A percentile compares a stretch with the other conserved stretches of the same genome.
These are phyloP conservation scores for Xylariomycetidae sp. DNA, from an alignment of 2,329 filamentous ascomycete genomes.

Conservation along the genomic window DNA sequence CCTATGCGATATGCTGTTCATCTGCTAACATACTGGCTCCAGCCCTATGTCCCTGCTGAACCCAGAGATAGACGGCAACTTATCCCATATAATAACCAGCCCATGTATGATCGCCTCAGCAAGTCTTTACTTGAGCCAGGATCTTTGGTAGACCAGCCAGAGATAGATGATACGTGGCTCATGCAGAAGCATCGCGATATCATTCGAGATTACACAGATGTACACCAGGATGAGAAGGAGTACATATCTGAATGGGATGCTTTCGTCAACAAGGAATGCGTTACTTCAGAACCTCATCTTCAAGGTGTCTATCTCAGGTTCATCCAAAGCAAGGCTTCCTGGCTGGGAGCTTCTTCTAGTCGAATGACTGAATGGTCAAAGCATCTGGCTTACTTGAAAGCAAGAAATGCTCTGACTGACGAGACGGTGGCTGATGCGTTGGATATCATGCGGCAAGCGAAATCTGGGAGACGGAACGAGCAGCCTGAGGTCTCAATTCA, in stretches of 20 bases:
- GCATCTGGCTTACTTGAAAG: conserved; percentile 47
- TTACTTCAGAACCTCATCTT: conserved; percentile 49
- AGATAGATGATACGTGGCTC: conserved; percentile 47
- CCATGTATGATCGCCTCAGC: conserved; percentile 54
- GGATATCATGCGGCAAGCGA: conserved; percentile 38
- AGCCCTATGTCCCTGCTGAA: conserved; percentile 11
- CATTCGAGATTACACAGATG: conserved; percentile 53
- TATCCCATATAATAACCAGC: conserved; percentile 46
- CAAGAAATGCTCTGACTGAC: conserved; percentile 42
- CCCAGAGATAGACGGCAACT: conserved; percentile 31
- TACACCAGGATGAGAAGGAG: conserved; percentile 50
- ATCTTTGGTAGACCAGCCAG: conserved; percentile 38
- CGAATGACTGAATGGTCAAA: conserved; percentile 52
- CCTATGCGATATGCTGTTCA: too few species aligned
- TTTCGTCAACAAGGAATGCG: conserved; percentile 46
- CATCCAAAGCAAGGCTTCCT: conserved; percentile 43
- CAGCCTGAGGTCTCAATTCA: conserved; percentile 16
- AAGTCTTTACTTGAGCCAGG: conserved; percentile 47
- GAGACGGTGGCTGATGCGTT: conserved; percentile 38
- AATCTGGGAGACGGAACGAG: conserved; percentile 24
- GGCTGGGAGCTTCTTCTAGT: conserved; percentile 44
- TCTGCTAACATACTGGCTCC: too few species aligned
- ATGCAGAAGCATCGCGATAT: conserved; percentile 56
- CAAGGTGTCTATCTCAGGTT: conserved; percentile 49
- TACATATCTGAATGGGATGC: conserved; percentile 56